phyloP scores from a whole-genome alignment of 495 filamentous ascomycete genomes.

The Trichodelitschia bisporula region DNA sequence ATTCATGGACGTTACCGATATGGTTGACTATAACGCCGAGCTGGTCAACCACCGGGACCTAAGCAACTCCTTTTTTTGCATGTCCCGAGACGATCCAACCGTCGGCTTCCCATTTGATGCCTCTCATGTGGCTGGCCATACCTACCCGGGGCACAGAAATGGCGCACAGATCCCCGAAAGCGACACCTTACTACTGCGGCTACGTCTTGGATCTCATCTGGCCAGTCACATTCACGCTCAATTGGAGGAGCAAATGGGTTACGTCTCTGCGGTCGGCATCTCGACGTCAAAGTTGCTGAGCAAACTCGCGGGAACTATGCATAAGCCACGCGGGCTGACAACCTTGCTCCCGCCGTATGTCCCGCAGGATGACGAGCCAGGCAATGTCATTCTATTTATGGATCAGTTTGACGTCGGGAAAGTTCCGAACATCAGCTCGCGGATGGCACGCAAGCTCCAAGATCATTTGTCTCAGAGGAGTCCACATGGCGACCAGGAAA shows the following conservation, averaged over 20 bases:
- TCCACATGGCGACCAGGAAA: slow-evolving; percentile 11
- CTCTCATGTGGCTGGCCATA: slow-evolving; percentile 29
- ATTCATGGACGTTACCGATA: slow-evolving; percentile 60
- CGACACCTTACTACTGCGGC: slow-evolving; percentile 8
- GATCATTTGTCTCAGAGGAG: slow-evolving; percentile 28
- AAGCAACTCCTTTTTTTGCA: slow-evolving; percentile 47
- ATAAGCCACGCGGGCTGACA: slow-evolving; percentile 75
- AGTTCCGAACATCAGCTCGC: slow-evolving; percentile 69
- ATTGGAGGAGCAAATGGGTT: slow-evolving; percentile 56
- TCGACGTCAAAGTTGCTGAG: slow-evolving; percentile 64
- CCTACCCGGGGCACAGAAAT: slow-evolving; percentile 20
- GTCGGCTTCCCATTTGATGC: slow-evolving; percentile 59
- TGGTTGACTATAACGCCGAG: slow-evolving; percentile 53
- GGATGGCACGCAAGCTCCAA: slow-evolving; percentile 44
- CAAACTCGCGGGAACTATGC: slow-evolving; percentile 60
- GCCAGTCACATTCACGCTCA: slow-evolving; percentile 41
- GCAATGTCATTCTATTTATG: slow-evolving; percentile 41
- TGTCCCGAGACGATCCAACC: slow-evolving; percentile 52
- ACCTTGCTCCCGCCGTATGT: slow-evolving; percentile 44
- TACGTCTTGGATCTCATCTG: slow-evolving; percentile 31
- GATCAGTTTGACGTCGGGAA: slow-evolving; percentile 55
- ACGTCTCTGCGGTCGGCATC: slow-evolving; percentile 69
- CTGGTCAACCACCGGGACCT: slow-evolving; percentile 44
- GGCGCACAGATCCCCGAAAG: not conserved
- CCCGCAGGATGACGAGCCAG: slow-evolving; percentile 6